These are phyloP conservation scores for Botryobasidium botryosum DNA, from an alignment of 768 basidiomycete genomes.

Conservation along the genomic window DNA sequence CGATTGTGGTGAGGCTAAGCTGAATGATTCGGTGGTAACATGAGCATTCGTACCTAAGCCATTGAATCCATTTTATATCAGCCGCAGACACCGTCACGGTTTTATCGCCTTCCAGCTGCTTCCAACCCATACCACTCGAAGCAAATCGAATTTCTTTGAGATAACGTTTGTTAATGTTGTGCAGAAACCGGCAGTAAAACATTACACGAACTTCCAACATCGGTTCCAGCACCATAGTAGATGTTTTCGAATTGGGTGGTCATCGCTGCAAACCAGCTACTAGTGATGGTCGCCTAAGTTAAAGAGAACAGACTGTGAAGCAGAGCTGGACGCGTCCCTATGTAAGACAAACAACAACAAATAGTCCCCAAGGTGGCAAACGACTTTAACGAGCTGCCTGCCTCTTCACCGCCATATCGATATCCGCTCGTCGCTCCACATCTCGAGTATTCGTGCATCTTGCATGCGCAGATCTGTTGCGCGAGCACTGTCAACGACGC, in stretches of 20 bases:
- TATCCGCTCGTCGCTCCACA: too few relatives aligned
- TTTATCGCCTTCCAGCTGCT: conserved; percentile 34
- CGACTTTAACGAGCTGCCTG: too few relatives aligned
- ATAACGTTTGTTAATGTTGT: conserved; percentile 7
- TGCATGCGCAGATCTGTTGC: too few relatives aligned
- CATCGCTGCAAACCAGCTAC: conserved; percentile 22
- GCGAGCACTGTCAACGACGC: too few relatives aligned
- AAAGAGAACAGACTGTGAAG: too few relatives aligned
- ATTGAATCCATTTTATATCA: conserved; percentile 79
- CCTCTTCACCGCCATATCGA: too few relatives aligned
- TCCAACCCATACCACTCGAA: conserved; percentile 88
- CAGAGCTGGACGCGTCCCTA: conserved; percentile 3
- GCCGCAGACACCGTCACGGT: conserved; percentile 44
- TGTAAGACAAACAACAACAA: too few relatives aligned
- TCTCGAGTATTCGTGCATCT: too few relatives aligned
- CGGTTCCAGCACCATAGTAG: conserved; percentile 52
- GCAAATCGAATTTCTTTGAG: conserved; percentile 50
- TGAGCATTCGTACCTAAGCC: conserved; percentile 37
- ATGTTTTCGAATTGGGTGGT: conserved; percentile 78
- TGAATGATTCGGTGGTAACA: neutral
- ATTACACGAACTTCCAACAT: conserved; percentile 53
- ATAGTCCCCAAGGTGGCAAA: too few relatives aligned
- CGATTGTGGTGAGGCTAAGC: neutral
- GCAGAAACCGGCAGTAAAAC: neutral
- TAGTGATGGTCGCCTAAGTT: conserved; percentile 2